Percentiles rank a stretch among this genome's conserved stretches.
These are phyloP conservation scores for Chlamydomonas urium DNA, from an alignment of 139 green algal species.

Conservation along the genomic window DNA sequence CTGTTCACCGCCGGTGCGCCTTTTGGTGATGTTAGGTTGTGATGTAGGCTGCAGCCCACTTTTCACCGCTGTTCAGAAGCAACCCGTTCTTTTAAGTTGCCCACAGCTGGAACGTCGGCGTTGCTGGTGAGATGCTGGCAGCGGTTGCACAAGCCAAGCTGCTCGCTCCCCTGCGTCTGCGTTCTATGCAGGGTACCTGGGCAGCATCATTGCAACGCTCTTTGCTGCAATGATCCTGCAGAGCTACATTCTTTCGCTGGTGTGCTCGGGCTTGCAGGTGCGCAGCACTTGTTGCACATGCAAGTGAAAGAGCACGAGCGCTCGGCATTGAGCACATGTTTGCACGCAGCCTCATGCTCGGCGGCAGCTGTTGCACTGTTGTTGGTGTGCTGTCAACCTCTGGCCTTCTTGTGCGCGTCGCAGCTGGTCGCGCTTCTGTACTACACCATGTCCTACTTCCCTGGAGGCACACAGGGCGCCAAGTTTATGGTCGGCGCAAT, in stretches of 20 bases:
- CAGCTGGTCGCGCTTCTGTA: conserved; percentile 85
- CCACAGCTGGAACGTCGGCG: no score
- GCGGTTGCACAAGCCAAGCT: no score
- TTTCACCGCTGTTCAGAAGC: no score
- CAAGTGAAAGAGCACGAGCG: not conserved
- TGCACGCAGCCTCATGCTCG: no score
- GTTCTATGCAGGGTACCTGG: conserved; percentile 66
- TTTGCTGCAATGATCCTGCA: conserved; percentile 82
- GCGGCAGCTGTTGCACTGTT: no score
- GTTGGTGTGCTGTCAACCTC: no score
- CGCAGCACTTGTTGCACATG: not conserved
- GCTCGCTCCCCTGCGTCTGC: not conserved
- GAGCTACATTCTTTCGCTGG: conserved; percentile 83
- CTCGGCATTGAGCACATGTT: not conserved
- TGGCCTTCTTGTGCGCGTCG: no score
- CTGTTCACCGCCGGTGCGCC: not conserved
- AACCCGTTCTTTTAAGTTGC: no score
- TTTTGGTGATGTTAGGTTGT: no score
- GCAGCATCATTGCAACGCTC: conserved; percentile 74
- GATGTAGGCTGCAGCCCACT: no score
- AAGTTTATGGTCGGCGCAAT: conserved; percentile 57
- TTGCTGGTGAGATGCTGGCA: no score
- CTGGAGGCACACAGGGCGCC: conserved; percentile 73
- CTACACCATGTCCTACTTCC: conserved; percentile 90
- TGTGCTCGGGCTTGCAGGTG: conserved; percentile 71